phyloP scores from a whole-genome alignment of 2,329 filamentous ascomycete species.

The Pseudogymnoascus sp. region DNA sequence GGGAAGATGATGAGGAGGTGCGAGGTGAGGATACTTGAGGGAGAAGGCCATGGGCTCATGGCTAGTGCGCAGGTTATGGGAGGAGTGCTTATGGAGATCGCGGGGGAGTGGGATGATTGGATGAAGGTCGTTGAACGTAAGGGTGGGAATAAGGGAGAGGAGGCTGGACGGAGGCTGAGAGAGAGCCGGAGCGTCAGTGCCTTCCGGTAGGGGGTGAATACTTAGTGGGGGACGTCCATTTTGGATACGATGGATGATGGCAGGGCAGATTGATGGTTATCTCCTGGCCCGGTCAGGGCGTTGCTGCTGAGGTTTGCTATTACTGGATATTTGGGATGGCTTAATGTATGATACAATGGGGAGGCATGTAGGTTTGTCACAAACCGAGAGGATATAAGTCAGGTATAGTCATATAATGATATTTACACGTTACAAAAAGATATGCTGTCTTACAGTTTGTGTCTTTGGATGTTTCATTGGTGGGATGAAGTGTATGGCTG shows the following conservation, averaged over 20 bases:
- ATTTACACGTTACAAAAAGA: background rate
- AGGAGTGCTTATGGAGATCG: constrained; percentile 87
- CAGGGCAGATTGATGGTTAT: constrained; percentile 1
- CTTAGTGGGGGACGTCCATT: background rate
- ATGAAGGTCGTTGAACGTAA: constrained; percentile 48
- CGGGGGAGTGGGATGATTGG: constrained; percentile 89
- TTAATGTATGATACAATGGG: constrained; percentile 1
- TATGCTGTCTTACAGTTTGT: background rate
- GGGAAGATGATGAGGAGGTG: constrained; percentile 89
- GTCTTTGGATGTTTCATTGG: background rate
- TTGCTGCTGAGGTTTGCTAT: background rate
- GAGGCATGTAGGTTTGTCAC: constrained; percentile 2
- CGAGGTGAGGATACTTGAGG: constrained; percentile 82
- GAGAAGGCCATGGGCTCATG: constrained; percentile 93
- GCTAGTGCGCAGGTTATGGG: constrained; percentile 91
- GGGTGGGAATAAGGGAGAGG: constrained; percentile 21
- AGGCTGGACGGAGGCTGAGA: constrained; percentile 18
- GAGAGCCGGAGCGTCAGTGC: constrained; percentile 27
- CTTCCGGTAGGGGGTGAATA: constrained; percentile 19
- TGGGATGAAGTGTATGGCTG: background rate
- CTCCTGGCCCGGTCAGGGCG: background rate
- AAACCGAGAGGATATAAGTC: background rate
- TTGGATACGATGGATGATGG: background rate
- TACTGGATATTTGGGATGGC: background rate
- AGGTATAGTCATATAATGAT: constrained; percentile 6